Evolutionary conservation across 345 rosid genomes (phyloP).

Genomic region (Adansonia digitata): DNA sequence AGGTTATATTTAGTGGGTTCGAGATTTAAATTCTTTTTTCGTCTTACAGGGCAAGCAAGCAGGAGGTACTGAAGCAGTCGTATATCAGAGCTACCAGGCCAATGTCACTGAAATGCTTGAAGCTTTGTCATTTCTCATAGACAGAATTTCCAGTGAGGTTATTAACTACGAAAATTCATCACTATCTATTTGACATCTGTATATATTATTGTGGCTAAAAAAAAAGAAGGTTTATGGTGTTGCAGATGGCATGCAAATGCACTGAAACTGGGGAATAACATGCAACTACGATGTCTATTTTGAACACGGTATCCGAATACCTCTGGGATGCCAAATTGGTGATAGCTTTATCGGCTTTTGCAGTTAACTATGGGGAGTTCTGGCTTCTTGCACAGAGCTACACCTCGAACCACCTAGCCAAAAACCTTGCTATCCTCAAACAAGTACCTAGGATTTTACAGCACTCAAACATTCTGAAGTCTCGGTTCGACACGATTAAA

Average conservation of each 20-base stretch:
- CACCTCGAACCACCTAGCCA: slow-evolving; percentile 67
- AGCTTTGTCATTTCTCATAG: slow-evolving; percentile 47
- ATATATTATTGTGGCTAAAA: slow-evolving; percentile 1
- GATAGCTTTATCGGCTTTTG: slow-evolving; percentile 71
- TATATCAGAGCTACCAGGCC: slow-evolving; percentile 33
- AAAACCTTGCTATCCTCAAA: slow-evolving; percentile 71
- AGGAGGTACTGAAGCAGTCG: slow-evolving; percentile 21
- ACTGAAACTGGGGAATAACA: slow-evolving; percentile 58
- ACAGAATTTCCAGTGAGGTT: slow-evolving; percentile 68
- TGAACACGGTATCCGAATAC: slow-evolving; percentile 45
- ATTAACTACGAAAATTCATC: background rate
- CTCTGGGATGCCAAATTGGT: slow-evolving; percentile 81
- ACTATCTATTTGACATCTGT: background rate
- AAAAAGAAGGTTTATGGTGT: background rate
- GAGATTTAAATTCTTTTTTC: no score
- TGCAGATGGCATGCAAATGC: slow-evolving; percentile 61
- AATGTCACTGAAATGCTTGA: slow-evolving; percentile 28
- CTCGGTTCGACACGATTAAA: slow-evolving; percentile 48
- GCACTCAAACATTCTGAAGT: slow-evolving; percentile 36
- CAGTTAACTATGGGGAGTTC: slow-evolving; percentile 75
- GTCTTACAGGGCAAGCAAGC: slow-evolving; percentile 20
- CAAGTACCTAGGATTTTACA: slow-evolving; percentile 60
- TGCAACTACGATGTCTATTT: slow-evolving; percentile 46
- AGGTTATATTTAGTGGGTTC: no score
- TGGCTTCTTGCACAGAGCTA: slow-evolving; percentile 68